These are phyloP conservation scores for Canavalia ensiformis DNA, from an alignment of 306 rosid species.

Conservation along the genomic window DNA sequence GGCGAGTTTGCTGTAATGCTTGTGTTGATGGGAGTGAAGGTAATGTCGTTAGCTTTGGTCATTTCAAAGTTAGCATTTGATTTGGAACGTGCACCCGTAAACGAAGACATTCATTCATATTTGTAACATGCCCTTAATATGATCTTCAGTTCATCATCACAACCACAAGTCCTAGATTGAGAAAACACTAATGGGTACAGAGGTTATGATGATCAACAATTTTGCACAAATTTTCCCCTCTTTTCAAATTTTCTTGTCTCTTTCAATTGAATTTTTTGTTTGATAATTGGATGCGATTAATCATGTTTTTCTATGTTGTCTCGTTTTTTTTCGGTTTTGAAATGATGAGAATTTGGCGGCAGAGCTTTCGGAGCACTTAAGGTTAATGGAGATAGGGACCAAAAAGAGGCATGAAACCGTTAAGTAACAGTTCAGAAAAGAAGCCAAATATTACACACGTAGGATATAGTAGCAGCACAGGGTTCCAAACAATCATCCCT, in stretches of 20 bases:
- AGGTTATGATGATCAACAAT: not conserved
- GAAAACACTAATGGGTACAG: not conserved
- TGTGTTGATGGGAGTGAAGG: slow-evolving; percentile 24
- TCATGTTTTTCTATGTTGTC: slow-evolving; percentile 3
- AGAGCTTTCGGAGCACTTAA: slow-evolving; percentile 68
- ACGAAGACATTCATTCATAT: slow-evolving; percentile 65
- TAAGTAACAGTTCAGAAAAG: slow-evolving; percentile 29
- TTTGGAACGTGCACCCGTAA: slow-evolving; percentile 38
- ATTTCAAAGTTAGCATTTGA: slow-evolving; percentile 53
- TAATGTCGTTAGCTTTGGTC: slow-evolving; percentile 54
- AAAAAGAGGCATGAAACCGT: slow-evolving; percentile 52
- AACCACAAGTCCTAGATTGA: not conserved
- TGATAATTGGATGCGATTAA: slow-evolving; percentile 25
- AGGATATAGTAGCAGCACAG: not conserved
- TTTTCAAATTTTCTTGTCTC: not conserved
- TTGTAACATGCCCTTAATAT: slow-evolving; percentile 11
- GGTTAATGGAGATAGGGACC: slow-evolving; percentile 52
- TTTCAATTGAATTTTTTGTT: not conserved
- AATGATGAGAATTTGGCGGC: slow-evolving; percentile 79
- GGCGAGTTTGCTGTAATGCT: not conserved
- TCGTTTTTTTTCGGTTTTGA: slow-evolving; percentile 48
- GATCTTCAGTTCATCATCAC: slow-evolving; percentile 33
- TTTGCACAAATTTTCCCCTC: not conserved
- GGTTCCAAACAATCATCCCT: not conserved
- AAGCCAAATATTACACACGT: slow-evolving; percentile 12